Percentiles rank a stretch among this genome's conserved stretches.
Conservation (phyloP, 2,329 filamentous ascomycete species). For the Pseudocercospora macadamiae region DNA sequence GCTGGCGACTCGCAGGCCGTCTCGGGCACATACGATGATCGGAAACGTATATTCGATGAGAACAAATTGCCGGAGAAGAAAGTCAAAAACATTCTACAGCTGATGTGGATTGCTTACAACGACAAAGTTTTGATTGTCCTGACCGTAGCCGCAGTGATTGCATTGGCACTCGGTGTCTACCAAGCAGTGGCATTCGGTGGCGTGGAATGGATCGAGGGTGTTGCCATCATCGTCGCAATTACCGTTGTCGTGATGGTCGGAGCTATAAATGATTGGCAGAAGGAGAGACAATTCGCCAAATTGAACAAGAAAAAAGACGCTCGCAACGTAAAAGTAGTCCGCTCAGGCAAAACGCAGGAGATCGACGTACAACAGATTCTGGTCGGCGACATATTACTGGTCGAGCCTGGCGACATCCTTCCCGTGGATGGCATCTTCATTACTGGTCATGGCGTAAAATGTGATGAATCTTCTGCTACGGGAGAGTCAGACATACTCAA, state of each 20-base stretch:
- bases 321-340: conserved; percentile 71
- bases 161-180: conserved; percentile 73
- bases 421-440: conserved; percentile 74
- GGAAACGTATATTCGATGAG: conserved; percentile 69
- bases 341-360: conserved; percentile 72
- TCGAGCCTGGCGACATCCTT: conserved; percentile 74
- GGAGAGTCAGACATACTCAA: conserved; percentile 74
- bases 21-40: conserved; percentile 58
- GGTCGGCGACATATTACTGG: conserved; percentile 72
- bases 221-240: conserved; percentile 77
- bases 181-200: conserved; percentile 60
- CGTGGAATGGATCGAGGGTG: conserved; percentile 80
- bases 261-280: conserved; percentile 81
- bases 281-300: conserved; percentile 78
- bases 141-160: conserved; percentile 72
- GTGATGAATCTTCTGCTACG: conserved; percentile 75
- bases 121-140: conserved; percentile 77
- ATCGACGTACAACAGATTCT: conserved; percentile 72
- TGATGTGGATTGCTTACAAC: conserved; percentile 82
- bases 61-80: conserved; percentile 72
- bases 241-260: conserved; percentile 75
- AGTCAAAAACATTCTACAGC: conserved; percentile 67
- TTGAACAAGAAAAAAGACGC: conserved; percentile 80
- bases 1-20: conserved; percentile 14
- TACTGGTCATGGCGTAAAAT: conserved; percentile 68